Evolutionary conservation across 108 stramenopile species (phyloP).

Genomic region (Cylindrotheca closterium): DNA sequence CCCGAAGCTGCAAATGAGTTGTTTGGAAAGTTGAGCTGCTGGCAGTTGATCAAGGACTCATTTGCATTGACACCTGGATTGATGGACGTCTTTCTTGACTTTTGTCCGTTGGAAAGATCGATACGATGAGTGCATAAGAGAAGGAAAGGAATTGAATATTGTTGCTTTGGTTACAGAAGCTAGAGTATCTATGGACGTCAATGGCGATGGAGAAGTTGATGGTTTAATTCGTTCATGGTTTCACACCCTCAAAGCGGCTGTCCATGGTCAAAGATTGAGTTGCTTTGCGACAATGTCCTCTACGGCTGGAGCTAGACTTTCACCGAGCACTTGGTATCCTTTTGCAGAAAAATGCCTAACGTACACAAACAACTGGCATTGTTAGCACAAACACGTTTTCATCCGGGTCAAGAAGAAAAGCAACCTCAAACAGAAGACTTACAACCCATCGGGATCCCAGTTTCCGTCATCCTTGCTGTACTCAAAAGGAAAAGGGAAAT

Average conservation of each 20-base stretch:
- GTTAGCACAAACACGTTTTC: neutral
- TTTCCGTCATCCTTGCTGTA: constrained; percentile 28
- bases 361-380: neutral
- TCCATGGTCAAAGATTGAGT: neutral
- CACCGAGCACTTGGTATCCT: constrained; percentile 59
- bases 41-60: neutral
- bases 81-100: neutral
- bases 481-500: constrained; percentile 51
- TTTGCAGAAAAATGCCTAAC: constrained; percentile 49
- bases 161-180: too few species aligned
- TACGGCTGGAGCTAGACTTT: constrained; percentile 49
- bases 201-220: neutral
- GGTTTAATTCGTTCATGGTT: neutral
- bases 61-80: neutral
- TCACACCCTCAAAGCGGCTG: neutral
- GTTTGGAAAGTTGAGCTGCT: neutral
- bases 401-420: neutral
- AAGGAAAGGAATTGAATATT: neutral
- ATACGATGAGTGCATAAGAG: neutral
- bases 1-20: neutral
- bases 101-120: neutral
- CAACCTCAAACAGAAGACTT: too few species aligned
- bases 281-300: constrained; percentile 8
- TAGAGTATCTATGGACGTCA: too few species aligned
- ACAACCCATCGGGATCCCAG: constrained; percentile 58